Percentiles rank a stretch among this genome's conserved stretches.
These are phyloP conservation scores for Ganoderma lucidum DNA, from an alignment of 1,284 basidiomycete genomes.

Conservation along the genomic window DNA sequence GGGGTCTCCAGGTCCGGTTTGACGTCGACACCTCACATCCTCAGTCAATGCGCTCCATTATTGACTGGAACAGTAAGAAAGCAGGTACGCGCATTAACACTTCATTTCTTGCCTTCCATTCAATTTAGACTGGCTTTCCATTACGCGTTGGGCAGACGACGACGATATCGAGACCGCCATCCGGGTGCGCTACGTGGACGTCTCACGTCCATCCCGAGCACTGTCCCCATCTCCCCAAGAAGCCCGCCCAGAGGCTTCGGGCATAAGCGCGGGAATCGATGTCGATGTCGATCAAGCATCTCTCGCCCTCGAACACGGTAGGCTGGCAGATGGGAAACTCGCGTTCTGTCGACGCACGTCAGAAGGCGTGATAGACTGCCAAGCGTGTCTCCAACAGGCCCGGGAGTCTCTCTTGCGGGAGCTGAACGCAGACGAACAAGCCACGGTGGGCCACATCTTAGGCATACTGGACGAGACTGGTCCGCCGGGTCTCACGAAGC, in stretches of 20 bases:
- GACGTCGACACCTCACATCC: slow-evolving; percentile 70
- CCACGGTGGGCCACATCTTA: slow-evolving; percentile 50
- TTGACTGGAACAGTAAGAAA: slow-evolving; percentile 89
- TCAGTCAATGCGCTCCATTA: slow-evolving; percentile 54
- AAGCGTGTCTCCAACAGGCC: slow-evolving; percentile 59
- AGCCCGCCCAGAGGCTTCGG: slow-evolving; percentile 17
- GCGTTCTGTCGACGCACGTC: slow-evolving; percentile 60
- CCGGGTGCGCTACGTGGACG: slow-evolving; percentile 52
- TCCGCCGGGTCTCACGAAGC: slow-evolving; percentile 56
- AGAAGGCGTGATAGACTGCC: slow-evolving; percentile 63
- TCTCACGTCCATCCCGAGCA: slow-evolving; percentile 18
- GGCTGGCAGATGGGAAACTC: slow-evolving; percentile 47
- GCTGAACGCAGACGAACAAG: slow-evolving; percentile 46
- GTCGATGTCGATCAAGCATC: slow-evolving; percentile 14
- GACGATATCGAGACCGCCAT: slow-evolving; percentile 79
- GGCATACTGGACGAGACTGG: slow-evolving; percentile 50
- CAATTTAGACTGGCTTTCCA: background rate
- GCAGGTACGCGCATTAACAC: slow-evolving; percentile 58
- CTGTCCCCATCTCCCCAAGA: slow-evolving; percentile 19
- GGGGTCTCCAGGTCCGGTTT: slow-evolving; percentile 63
- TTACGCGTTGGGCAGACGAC: slow-evolving; percentile 59
- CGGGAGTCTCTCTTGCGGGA: slow-evolving; percentile 46
- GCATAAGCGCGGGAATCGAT: slow-evolving; percentile 9
- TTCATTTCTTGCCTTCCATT: background rate
- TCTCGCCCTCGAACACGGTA: slow-evolving; percentile 51